These are phyloP conservation scores for Pleurotus pulmonarius DNA, from an alignment of 768 basidiomycete species.

Conservation along the genomic window DNA sequence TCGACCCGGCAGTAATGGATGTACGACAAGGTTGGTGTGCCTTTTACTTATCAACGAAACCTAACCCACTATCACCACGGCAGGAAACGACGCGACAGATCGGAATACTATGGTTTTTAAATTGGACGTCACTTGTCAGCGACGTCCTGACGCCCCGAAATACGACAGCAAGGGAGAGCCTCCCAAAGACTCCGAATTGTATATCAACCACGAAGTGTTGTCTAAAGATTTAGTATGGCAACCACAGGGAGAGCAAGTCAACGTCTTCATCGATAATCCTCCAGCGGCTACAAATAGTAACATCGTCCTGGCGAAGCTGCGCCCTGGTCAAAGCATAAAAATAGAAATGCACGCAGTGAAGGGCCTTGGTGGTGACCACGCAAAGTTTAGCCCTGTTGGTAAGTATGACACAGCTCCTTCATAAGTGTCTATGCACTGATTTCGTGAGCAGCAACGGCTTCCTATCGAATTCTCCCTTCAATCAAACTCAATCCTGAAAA, in stretches of 20 bases:
- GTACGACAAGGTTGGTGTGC: slow-evolving; percentile 38
- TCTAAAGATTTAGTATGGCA: slow-evolving; percentile 72
- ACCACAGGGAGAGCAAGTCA: slow-evolving; percentile 77
- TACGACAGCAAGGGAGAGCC: slow-evolving; percentile 13
- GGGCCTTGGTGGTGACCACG: slow-evolving; percentile 90
- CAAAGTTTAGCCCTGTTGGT: slow-evolving; percentile 97
- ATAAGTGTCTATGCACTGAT: background rate
- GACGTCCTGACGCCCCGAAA: slow-evolving; percentile 51
- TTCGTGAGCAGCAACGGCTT: slow-evolving; percentile 77
- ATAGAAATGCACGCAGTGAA: slow-evolving; percentile 91
- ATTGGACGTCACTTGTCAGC: slow-evolving; percentile 66
- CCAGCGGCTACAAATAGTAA: slow-evolving; percentile 73
- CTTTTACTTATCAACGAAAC: background rate
- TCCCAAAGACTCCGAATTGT: slow-evolving; percentile 56
- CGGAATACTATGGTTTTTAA: slow-evolving; percentile 89
- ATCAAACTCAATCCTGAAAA: slow-evolving; percentile 59
- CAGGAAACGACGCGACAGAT: slow-evolving; percentile 71
- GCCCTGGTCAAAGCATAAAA: slow-evolving; percentile 86
- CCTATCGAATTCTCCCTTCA: slow-evolving; percentile 88
- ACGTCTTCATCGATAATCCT: slow-evolving; percentile 46
- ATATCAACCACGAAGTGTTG: slow-evolving; percentile 65
- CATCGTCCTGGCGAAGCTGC: slow-evolving; percentile 86
- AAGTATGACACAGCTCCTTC: slow-evolving; percentile 17
- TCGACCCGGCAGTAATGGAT: slow-evolving; percentile 75
- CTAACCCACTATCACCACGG: slow-evolving; percentile 17